Evolutionary conservation across 2,329 filamentous ascomycete species (phyloP), one percentile per base, ranked within the genome.

Genomic region (Fusarium humuli): DNA sequence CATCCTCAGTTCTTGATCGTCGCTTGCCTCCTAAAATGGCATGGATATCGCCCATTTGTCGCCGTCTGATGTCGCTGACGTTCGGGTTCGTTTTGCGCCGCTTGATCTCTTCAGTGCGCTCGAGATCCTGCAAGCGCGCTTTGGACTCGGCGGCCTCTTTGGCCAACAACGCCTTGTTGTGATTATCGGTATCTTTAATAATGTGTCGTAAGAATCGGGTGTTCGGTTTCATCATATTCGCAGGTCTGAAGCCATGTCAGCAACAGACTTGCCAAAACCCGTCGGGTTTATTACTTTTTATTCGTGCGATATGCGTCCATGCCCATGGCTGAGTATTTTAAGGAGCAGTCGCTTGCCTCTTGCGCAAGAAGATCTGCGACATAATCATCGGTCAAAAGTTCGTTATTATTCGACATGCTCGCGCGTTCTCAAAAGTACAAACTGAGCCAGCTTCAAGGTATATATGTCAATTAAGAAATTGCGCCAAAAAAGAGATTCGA

Each of bases 141-240:
- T 86, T 86, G 0, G 94, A 90, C 71, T 98, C 94, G 49, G 92
- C 89, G 27, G 91, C 90, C 79, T 98, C 95, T 76, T 91, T 97
- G 1, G 92, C 93, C 20, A 94, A 88, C 30, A 98, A 84, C 1
- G 93, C 92, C 25, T 92, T 90, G 85, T 99, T 99, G 81, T 99
- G 95, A 57, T 81, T 91, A 74, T 97, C 92, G 11, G 94, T 97
- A 72, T 96, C 92, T 69, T 91, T 92, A 67, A 99, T 93, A 60
- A 98, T 92, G 75, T 96, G 92, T 61, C 90, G 90, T 44, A 99
- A 83, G 77, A 98, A 98, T 34, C 92, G 88, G 0, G 93, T 98
- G 76, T 99, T 98, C 5, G 95, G 94, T 78, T 95, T 98, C 1
- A 93, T 93, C 69, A 90, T 88, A 72, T 87, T 87, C 47, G 87